phyloP scores from a whole-genome alignment of 306 rosid genomes.

The Cucurbita argyrosperma region DNA sequence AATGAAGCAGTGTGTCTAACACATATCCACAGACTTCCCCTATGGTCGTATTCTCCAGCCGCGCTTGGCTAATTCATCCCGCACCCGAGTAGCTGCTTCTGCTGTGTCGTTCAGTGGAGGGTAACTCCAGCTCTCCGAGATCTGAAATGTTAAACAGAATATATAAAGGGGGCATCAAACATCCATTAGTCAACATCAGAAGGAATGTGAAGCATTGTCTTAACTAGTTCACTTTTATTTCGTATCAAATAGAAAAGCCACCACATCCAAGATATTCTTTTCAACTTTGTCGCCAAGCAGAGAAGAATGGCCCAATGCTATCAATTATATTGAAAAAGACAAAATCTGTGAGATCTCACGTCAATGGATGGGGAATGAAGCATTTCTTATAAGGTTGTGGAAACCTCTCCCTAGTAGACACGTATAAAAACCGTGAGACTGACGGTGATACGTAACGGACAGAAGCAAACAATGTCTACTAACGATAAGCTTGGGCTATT shows the following conservation, averaged over 20 bases:
- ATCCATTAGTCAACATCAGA: neutral
- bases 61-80: conserved; percentile 55
- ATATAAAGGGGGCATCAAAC: neutral
- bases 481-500: no score
- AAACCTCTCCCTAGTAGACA: no score
- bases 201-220: neutral
- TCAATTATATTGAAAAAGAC: neutral
- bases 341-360: no score
- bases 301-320: neutral
- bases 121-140: conserved; percentile 92
- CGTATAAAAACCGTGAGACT: no score
- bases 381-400: no score
- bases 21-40: neutral
- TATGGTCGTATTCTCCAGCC: conserved; percentile 83
- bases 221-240: neutral
- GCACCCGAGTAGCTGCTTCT: conserved; percentile 67
- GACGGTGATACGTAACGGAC: no score
- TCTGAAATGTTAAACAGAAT: conserved; percentile 28
- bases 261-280: neutral
- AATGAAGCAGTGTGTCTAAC: neutral
- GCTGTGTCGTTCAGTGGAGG: conserved; percentile 85
- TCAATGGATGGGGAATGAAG: no score
- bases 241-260: neutral
- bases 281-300: neutral
- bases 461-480: no score